Evolutionary conservation across 2,329 filamentous ascomycete genomes (phyloP), one percentile per base, ranked within the genome.

Genomic region (Coniochaeta pulveracea): DNA sequence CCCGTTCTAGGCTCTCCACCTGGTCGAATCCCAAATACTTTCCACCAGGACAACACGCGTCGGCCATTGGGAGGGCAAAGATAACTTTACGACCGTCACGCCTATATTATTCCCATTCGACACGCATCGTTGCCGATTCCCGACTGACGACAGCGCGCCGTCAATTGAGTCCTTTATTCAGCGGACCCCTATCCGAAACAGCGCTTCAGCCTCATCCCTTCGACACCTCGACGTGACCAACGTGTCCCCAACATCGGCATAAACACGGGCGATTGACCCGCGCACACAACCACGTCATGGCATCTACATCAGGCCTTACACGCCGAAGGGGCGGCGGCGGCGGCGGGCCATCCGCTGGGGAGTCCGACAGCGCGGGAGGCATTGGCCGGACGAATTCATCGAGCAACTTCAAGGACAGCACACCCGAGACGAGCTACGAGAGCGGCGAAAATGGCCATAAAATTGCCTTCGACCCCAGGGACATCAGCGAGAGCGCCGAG

Each of bases 401-500:
- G 39, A 60, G 56, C 48, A 70, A 70, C 52, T 55, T 60, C 50
- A 61, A 60, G 51, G 71, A 74, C 50, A 62, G 49, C 50, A 64
- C 56, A 43, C 75, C 73, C 49, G 76, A 79, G 62, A 95, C 91
- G 40, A 89, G 82, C 50, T 96, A 93, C 66, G 82, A 88, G 63
- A 86, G 70, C 54, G 72, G 81, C 57, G 89, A 93, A 61, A 95
- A 95, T 64, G 91, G 91, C 45, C 91, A 96, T 72, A 94, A 93
- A 70, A 96, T 98, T 58, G 91, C 88, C 37, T 98, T 85, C 57
- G 91, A 98, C 58, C 91, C 91, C 38, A 74, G 89, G 58, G 91
- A 98, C 60, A 93, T 98, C 51, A 93, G 81, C 63, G 91, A 98
- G 69, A 95, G 78, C 60, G 85, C 82, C 46, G 91, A 98, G 68